Percentiles rank a stretch among this genome's conserved stretches.
These are phyloP conservation scores for Neurospora cerealis DNA, from an alignment of 495 filamentous ascomycete species.

Conservation along the genomic window DNA sequence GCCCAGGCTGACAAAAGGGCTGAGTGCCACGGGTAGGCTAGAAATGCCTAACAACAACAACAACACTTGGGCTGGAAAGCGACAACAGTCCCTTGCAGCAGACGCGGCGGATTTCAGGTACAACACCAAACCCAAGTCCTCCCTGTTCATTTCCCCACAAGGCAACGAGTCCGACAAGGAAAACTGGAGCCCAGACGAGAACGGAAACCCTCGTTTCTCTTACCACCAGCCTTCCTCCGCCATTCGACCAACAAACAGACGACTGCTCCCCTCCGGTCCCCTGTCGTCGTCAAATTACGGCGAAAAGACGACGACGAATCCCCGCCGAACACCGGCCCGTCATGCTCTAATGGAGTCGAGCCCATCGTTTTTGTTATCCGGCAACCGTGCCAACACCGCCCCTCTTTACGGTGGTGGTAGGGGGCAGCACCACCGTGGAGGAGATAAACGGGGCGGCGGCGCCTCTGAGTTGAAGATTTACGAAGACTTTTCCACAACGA, in stretches of 20 bases:
- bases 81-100: neutral
- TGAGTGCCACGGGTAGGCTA: slow-evolving; percentile 57
- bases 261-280: slow-evolving; percentile 11
- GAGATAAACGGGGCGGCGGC: slow-evolving; percentile 1
- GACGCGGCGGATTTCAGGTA: slow-evolving; percentile 18
- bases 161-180: slow-evolving; percentile 82
- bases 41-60: slow-evolving; percentile 38
- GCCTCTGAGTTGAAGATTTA: slow-evolving; percentile 25
- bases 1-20: slow-evolving; percentile 51
- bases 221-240: slow-evolving; percentile 1
- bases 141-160: slow-evolving; percentile 18
- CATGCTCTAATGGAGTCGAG: slow-evolving; percentile 17
- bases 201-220: slow-evolving; percentile 32
- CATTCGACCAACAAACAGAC: slow-evolving; percentile 1
- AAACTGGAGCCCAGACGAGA: slow-evolving; percentile 61
- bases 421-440: neutral
- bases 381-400: slow-evolving; percentile 25
- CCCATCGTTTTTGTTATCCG: slow-evolving; percentile 9
- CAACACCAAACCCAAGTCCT: slow-evolving; percentile 35
- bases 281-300: neutral
- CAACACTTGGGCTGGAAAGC: slow-evolving; percentile 7
- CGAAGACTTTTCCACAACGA: slow-evolving; percentile 21
- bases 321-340: slow-evolving; percentile 27
- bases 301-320: slow-evolving; percentile 12
- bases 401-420: slow-evolving; percentile 4